phyloP scores from a whole-genome alignment of 2,329 filamentous ascomycete genomes.

The Diaporthe nobilis region DNA sequence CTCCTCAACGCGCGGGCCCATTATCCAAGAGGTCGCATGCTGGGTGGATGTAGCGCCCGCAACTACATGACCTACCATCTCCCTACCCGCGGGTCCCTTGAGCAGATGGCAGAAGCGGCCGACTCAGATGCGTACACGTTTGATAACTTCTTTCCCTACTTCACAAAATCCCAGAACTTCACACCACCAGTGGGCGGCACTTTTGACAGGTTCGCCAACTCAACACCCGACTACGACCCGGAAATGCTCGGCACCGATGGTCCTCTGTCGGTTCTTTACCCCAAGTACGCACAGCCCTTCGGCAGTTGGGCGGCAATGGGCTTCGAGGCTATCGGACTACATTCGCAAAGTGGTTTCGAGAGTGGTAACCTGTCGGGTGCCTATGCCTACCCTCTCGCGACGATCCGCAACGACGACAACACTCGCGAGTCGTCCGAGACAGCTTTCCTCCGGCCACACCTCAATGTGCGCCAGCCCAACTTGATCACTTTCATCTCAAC shows the following conservation, averaged over 20 bases:
- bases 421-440: constrained; percentile 28
- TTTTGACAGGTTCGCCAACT: constrained; percentile 22
- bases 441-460: constrained; percentile 4
- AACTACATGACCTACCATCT: constrained; percentile 38
- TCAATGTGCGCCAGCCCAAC: neutral
- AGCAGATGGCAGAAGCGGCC: constrained; percentile 25
- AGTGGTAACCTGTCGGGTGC: constrained; percentile 19
- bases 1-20: neutral
- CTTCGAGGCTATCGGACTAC: neutral
- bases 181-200: neutral
- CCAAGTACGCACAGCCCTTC: constrained; percentile 23
- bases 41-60: constrained; percentile 22
- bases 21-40: constrained; percentile 20
- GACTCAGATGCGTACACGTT: constrained; percentile 15
- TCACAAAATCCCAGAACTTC: constrained; percentile 24
- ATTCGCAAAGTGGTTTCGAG: neutral
- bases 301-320: constrained; percentile 1
- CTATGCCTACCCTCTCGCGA: neutral
- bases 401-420: neutral
- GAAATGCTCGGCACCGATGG: neutral
- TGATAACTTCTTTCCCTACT: constrained; percentile 27
- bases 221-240: constrained; percentile 1
- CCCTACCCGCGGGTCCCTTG: neutral
- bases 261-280: constrained; percentile 10
- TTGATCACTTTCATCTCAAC: neutral